Evolutionary conservation across 768 basidiomycete species (phyloP).

Genomic region (Tulasnella sp.): DNA sequence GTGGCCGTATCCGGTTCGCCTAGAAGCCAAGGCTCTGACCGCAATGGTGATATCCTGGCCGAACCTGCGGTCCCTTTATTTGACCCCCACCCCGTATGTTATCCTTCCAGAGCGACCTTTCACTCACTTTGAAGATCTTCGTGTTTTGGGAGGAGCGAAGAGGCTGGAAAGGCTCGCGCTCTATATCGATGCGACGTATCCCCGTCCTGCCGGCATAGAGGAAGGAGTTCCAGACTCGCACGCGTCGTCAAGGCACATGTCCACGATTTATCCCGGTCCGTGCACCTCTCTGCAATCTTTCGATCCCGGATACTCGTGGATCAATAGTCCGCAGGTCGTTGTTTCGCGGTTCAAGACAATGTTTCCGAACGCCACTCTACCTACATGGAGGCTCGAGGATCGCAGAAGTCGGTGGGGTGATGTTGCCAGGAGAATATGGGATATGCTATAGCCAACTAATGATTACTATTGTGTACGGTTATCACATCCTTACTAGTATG

Average conservation of each 20-base stretch:
- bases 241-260: neutral
- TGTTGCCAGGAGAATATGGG: neutral
- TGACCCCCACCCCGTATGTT: conserved; percentile 10
- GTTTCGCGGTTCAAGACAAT: neutral
- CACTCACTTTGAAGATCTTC: neutral
- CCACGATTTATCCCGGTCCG: neutral
- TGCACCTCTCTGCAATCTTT: neutral
- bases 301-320: conserved; percentile 12
- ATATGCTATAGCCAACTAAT: neutral
- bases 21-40: neutral
- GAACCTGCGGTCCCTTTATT: neutral
- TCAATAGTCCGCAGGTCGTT: neutral
- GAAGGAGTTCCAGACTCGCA: neutral
- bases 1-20: conserved; percentile 3
- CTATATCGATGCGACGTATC: conserved; percentile 3
- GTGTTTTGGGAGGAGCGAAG: neutral
- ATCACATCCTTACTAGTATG: neutral
- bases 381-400: neutral
- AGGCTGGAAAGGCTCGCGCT: conserved; percentile 2
- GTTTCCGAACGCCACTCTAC: conserved; percentile 2
- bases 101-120: conserved; percentile 10
- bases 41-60: conserved; percentile 5
- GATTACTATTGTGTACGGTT: neutral
- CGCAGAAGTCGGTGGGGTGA: neutral
- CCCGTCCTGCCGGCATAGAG: neutral